Evolutionary conservation across 345 rosid species (phyloP), one percentile per base, ranked within the genome.

Genomic region (Brassica juncea): DNA sequence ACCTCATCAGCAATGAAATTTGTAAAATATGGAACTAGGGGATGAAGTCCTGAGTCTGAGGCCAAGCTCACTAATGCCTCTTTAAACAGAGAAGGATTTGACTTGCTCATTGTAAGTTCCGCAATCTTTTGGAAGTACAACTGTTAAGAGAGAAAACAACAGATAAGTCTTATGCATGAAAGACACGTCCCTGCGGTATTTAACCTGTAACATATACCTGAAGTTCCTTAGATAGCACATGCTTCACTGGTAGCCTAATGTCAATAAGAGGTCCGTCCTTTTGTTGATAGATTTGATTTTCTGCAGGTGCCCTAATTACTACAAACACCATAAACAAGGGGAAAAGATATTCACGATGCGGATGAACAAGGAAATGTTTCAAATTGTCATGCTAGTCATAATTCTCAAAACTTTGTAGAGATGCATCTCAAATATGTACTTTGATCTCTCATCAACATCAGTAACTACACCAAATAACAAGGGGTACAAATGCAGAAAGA

Each of bases 1-100:
- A 95, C 99, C 99, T 95, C 98, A 80, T 95, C 97, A 80, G 94
- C 90, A 60, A 93, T 78, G 77, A 95, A 95, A 84, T 82, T 88
- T 71, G 98, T 93, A 82, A 93, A 95, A 85, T 95, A 95, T 63
- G 99, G 99, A 85, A 93, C 92, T 76, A 95, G 76, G n/a, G 97
- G 98, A 86, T 95, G 99, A 71, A 93, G 90, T 70, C 99, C 99
- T 6, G 98, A 90, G 86, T 93, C 98, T 31, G 97, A 91, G 49
- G 99, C 89, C 86, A 95, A 85, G 83, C 99, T 95, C 80, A 83
- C 87, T 85, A 95, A 87, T 32, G 97, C 99, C 85, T 93, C 88
- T 84, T 91, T 93, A 80, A 93, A 93, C 68, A 93, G 93, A 62
- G 60, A 70, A 67, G 96, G 84, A 78, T 90, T 90, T 21, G 97